Evolutionary conservation across 2,329 filamentous ascomycete species (phyloP).

Genomic region (Cytospora schulzeri): DNA sequence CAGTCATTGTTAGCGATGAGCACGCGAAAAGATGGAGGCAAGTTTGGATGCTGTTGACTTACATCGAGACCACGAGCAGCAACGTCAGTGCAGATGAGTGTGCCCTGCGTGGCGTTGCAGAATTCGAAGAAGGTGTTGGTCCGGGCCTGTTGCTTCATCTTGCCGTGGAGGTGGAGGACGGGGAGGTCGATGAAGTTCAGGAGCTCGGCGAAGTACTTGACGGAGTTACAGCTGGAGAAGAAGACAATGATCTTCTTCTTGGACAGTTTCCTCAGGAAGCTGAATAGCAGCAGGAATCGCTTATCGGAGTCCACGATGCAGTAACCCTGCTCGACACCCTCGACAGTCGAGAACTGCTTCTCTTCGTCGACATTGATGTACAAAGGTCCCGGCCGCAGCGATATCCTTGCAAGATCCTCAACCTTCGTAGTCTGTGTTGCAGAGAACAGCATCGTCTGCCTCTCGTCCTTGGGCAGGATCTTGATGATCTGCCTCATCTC

Average conservation of each 20-base stretch:
- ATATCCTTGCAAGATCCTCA: constrained; percentile 93
- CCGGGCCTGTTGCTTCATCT: constrained; percentile 98
- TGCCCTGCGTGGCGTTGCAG: constrained; percentile 73
- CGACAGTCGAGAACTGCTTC: constrained; percentile 88
- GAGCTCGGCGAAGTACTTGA: constrained; percentile 94
- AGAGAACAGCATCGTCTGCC: constrained; percentile 98
- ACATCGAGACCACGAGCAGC: constrained; percentile 90
- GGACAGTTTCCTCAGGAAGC: constrained; percentile 86
- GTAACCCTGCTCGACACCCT: constrained; percentile 93
- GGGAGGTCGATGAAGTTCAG: constrained; percentile 97
- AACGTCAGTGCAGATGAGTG: constrained; percentile 93
- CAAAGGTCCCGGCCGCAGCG: constrained; percentile 83
- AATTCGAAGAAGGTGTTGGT: constrained; percentile 99
- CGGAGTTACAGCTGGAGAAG: constrained; percentile 87
- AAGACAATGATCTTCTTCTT: constrained; percentile 99
- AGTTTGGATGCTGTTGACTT: constrained; percentile 36
- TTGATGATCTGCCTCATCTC: constrained; percentile 97
- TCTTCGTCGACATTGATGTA: constrained; percentile 96
- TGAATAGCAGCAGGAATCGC: constrained; percentile 90
- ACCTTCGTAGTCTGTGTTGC: constrained; percentile 99
- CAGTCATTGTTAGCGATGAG: constrained; percentile 27
- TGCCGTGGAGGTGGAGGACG: constrained; percentile 84
- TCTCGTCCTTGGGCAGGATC: constrained; percentile 81
- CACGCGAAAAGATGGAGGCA: neutral
- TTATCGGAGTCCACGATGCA: constrained; percentile 92